Evolutionary conservation across 108 stramenopile species (phyloP).

Genomic region (Skeletonema costatum): DNA sequence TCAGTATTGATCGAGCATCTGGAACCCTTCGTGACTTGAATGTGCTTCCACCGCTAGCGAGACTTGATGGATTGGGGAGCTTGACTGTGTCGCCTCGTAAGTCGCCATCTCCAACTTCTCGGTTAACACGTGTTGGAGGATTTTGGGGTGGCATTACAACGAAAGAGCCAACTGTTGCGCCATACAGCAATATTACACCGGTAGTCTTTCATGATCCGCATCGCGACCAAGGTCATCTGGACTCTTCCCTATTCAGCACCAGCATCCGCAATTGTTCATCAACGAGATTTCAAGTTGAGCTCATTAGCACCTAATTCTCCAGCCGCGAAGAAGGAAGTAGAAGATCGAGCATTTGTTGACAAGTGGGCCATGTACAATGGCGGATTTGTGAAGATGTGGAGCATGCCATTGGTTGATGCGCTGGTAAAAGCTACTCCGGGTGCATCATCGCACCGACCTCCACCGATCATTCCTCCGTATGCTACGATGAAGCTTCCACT

Average conservation of each 20-base stretch:
- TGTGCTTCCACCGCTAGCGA: slow-evolving; percentile 41
- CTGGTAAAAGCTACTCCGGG: neutral
- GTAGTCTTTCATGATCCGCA: slow-evolving; percentile 59
- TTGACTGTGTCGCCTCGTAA: slow-evolving; percentile 41
- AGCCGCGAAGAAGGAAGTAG: slow-evolving; percentile 18
- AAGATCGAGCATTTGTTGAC: slow-evolving; percentile 15
- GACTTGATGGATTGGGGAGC: slow-evolving; percentile 42
- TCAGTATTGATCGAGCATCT: slow-evolving; percentile 27
- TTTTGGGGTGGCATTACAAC: slow-evolving; percentile 14
- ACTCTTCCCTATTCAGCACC: slow-evolving; percentile 46
- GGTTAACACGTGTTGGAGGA: slow-evolving; percentile 3
- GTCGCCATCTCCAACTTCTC: slow-evolving; percentile 7
- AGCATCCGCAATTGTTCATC: slow-evolving; percentile 29
- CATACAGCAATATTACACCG: slow-evolving; percentile 30
- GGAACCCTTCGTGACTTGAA: slow-evolving; percentile 26
- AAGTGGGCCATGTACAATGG: slow-evolving; percentile 42
- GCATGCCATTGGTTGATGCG: slow-evolving; percentile 23
- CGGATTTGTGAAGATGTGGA: slow-evolving; percentile 46
- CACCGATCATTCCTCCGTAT: slow-evolving; percentile 40
- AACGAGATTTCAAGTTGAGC: slow-evolving; percentile 25
- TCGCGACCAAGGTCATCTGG: slow-evolving; percentile 73
- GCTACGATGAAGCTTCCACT: slow-evolving; percentile 40
- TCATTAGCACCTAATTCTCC: slow-evolving; percentile 9
- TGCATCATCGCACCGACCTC: slow-evolving; percentile 28
- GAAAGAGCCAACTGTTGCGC: slow-evolving; percentile 36